Conservation (phyloP, 2,329 filamentous ascomycete genomes). For the Hymenoscyphus fructigenus region DNA sequence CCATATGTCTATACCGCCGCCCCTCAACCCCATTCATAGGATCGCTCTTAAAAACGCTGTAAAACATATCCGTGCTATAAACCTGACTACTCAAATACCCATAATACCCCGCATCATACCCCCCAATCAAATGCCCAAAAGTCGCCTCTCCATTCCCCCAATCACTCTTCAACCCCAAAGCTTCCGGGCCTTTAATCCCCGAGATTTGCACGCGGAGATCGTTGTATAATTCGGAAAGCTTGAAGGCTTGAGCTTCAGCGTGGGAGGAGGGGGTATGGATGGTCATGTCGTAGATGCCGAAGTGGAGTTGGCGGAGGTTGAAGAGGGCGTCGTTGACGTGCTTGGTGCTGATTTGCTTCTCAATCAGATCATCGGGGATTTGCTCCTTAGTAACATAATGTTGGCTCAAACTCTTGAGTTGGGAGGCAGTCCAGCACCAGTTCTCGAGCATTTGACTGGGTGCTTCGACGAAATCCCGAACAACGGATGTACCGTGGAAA, state of each 20-base stretch:
- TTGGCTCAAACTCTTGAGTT: conserved; percentile 65
- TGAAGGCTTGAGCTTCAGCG: conserved; percentile 63
- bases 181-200: conserved; percentile 73
- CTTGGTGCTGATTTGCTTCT: conserved; percentile 73
- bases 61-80: conserved; percentile 85
- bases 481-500: conserved; percentile 66
- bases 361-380: conserved; percentile 73
- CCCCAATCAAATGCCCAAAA: conserved; percentile 80
- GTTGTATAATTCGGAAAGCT: conserved; percentile 70
- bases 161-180: conserved; percentile 49
- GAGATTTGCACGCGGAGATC: conserved; percentile 68
- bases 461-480: conserved; percentile 69
- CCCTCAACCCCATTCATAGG: conserved; percentile 77
- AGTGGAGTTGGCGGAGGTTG: conserved; percentile 76
- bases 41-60: conserved; percentile 72
- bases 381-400: conserved; percentile 70
- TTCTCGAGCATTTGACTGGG: conserved; percentile 74
- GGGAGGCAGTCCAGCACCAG: conserved; percentile 70
- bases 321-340: conserved; percentile 79
- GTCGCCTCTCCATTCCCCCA: conserved; percentile 80
- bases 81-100: conserved; percentile 73
- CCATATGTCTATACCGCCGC: conserved; percentile 72
- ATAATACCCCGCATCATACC: conserved; percentile 85
- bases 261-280: conserved; percentile 72
- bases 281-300: conserved; percentile 82